Evolutionary conservation across 352 stramenopile genomes (phyloP), one percentile per base, ranked within the genome.

Genomic region (Phytopythium sindhum): DNA sequence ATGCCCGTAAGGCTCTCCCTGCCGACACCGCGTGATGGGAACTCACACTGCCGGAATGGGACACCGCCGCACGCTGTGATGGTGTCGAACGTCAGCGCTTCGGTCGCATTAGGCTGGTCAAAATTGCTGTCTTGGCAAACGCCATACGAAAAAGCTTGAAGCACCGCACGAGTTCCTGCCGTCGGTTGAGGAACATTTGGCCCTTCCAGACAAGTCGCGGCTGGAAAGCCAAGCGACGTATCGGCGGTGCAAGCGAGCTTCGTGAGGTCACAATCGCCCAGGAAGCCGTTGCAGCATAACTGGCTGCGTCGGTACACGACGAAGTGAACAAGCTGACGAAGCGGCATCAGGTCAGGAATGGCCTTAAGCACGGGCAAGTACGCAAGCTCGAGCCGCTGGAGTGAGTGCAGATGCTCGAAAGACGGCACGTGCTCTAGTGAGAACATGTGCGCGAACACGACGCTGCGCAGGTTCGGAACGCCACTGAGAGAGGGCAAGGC

Each of bases 201-300:
- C 21, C 15, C 31, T 21, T 15, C 52, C 37, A 28, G 23, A 17
- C 4, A 64, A 64, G 19, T 58, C 33, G 72, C 45, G 2, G 21
- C 31, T 47, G 33, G 61, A 37, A 28, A 44, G 44, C 2, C 33
- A 28, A 9, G 50, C 19, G 42, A 6, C 8, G 17, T 23, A 1
- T 48, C 19, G 42, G 42, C 42, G 1, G 42, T 48, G 42, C 42
- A 48, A 10, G 42, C 42, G 0, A 23, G 42, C n/a, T 10, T 12
- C 3, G 24, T 60, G 12, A 78, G 44, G n/a, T 80, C 60, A 23
- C 74, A 81, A 0, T 29, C 11, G 10, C 74, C 59, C 14, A 78
- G 24, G 48, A 67, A 69, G 0, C 75, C 75, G 33, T 80, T 75
- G 64, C 72, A 83, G 45, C 75, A 80, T 14, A 74, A 15, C 9